A percentile compares a stretch with the other conserved stretches of the same genome.
Evolutionary conservation across 208 protist species (phyloP).

Genomic region (Polymyxa betae): DNA sequence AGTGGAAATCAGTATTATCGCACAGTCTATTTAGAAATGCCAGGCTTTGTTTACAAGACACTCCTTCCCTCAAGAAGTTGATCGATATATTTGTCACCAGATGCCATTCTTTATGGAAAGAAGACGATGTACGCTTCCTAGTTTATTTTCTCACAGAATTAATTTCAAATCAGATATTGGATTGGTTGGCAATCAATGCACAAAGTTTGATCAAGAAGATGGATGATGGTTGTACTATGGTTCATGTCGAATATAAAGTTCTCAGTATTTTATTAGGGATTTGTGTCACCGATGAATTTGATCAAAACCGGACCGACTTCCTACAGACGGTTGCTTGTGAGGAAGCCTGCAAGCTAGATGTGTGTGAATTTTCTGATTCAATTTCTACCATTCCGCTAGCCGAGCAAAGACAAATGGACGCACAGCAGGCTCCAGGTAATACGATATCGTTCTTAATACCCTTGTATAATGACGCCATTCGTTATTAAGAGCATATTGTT

Average conservation of each 20-base stretch:
- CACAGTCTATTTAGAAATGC: neutral
- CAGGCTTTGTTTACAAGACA: neutral
- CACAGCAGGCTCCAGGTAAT: neutral
- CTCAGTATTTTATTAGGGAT: neutral
- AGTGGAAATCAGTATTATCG: neutral
- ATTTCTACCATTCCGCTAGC: neutral
- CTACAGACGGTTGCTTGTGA: neutral
- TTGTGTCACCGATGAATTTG: neutral
- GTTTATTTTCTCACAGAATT: neutral
- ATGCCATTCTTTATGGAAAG: neutral
- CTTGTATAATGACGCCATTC: neutral
- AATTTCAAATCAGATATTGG: neutral
- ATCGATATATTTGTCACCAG: neutral
- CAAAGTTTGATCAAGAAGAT: conserved; percentile 3
- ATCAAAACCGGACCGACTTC: neutral
- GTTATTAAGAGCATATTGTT: neutral
- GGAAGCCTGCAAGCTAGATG: neutral
- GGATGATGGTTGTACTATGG: neutral
- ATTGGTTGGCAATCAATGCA: conserved; percentile 1
- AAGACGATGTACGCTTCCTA: conserved; percentile 22
- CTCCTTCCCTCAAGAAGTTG: neutral
- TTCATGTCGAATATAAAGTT: neutral
- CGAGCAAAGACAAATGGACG: neutral
- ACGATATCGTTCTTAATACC: neutral
- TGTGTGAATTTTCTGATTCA: conserved; percentile 15